Evolutionary conservation across 208 protist genomes (phyloP).

Genomic region (Crithidia mellificae): DNA sequence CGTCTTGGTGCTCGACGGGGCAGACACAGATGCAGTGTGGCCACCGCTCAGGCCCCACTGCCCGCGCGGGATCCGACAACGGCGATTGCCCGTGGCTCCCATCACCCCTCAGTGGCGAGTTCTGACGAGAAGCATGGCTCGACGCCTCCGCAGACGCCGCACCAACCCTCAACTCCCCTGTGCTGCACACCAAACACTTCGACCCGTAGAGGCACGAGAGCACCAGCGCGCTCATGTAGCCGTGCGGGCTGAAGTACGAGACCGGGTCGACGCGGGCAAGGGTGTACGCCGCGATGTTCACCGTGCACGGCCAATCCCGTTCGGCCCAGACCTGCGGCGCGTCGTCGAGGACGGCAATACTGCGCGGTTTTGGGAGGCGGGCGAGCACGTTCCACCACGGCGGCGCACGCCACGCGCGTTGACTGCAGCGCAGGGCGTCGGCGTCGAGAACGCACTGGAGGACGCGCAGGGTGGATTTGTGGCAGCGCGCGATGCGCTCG

Average conservation of each 20-base stretch:
- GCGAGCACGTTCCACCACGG: constrained; percentile 22
- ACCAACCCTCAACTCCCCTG: constrained; percentile 1
- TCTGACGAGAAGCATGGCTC: not conserved
- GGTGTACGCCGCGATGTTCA: constrained; percentile 73
- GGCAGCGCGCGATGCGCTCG: constrained; percentile 22
- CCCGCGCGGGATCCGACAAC: not conserved
- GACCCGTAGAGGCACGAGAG: constrained; percentile 54
- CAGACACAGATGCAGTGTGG: constrained; percentile 49
- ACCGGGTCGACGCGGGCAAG: constrained; percentile 59
- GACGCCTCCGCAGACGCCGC: not conserved
- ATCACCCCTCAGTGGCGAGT: not conserved
- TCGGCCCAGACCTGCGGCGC: constrained; percentile 68
- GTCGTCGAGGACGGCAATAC: constrained; percentile 78
- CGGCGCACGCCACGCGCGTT: constrained; percentile 28
- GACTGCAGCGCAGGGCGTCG: constrained; percentile 3
- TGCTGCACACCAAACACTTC: constrained; percentile 48
- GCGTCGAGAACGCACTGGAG: constrained; percentile 21
- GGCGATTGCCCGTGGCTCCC: not conserved
- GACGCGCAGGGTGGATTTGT: constrained; percentile 8
- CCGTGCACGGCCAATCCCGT: constrained; percentile 67
- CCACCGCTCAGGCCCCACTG: constrained; percentile 7
- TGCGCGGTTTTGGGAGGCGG: constrained; percentile 41
- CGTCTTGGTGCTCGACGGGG: constrained; percentile 27
- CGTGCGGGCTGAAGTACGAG: constrained; percentile 51
- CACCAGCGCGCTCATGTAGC: constrained; percentile 46